Conservation (phyloP, 1,139 yeast species). For the Sugiyamaella sp. region DNA sequence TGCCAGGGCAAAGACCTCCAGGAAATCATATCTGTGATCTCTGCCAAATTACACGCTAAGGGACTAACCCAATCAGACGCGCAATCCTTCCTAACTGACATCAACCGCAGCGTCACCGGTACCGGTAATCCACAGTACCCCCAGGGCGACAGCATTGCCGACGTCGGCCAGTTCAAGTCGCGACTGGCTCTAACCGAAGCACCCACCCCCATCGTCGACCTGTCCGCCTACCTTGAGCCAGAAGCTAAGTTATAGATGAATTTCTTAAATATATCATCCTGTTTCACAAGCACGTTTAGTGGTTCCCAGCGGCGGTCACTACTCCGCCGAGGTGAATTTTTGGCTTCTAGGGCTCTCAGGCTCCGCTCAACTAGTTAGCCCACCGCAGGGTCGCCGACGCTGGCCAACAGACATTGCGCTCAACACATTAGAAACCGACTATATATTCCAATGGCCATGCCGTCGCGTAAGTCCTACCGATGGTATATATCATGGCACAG, state of each 20-base stretch:
- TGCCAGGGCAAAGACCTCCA: slow-evolving; percentile 25
- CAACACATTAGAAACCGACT: too few relatives aligned
- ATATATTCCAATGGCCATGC: too few relatives aligned
- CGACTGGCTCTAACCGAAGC: slow-evolving; percentile 39
- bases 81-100: slow-evolving; percentile 24
- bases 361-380: too few relatives aligned
- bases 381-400: too few relatives aligned
- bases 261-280: background rate
- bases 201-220: slow-evolving; percentile 41
- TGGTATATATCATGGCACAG: too few relatives aligned
- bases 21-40: slow-evolving; percentile 22
- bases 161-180: slow-evolving; percentile 39
- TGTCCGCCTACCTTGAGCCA: slow-evolving; percentile 36
- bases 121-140: slow-evolving; percentile 25
- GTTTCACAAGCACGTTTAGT: too few relatives aligned
- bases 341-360: too few relatives aligned
- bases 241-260: slow-evolving; percentile 37
- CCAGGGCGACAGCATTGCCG: slow-evolving; percentile 31
- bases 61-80: slow-evolving; percentile 25
- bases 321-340: too few relatives aligned
- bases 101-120: slow-evolving; percentile 21
- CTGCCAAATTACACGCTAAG: slow-evolving; percentile 21
- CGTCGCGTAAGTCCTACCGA: too few relatives aligned
- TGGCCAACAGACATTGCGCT: too few relatives aligned
- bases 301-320: too few relatives aligned